Evolutionary conservation across 2,329 filamentous ascomycete species (phyloP), one percentile per base, ranked within the genome.

Genomic region (Fusarium avenaceum): DNA sequence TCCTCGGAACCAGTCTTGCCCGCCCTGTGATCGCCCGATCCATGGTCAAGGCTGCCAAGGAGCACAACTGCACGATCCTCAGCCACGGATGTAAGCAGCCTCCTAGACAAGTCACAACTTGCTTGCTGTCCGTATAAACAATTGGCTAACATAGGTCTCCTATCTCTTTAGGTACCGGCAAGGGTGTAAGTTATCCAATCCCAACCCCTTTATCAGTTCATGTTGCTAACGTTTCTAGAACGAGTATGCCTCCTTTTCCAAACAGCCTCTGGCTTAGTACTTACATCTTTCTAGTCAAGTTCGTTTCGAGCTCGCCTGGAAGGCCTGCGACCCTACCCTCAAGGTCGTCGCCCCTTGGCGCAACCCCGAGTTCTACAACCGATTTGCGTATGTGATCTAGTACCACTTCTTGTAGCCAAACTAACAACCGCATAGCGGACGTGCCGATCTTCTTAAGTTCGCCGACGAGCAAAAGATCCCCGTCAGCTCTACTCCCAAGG

Each of bases 321-420:
- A 72, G 59, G 75, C 87, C 51, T 81, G 87, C 45, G 84, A 91
- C 80, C 89, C 60, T 38, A 81, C 80, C 65, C 89, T 91, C 79
- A 87, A 90, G 80, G 86, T 92, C 74, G 89, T 93, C 75, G 90
- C 90, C 17, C 91, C 91, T 28, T 93, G 91, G 91, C 82, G 91
- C 70, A 79, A 90, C 66, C 89, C 89, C 43, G 84, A 86, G 75
- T 92, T 93, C 83, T 90, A 87, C 82, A 83, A 91, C 72, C 84
- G 85, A 65, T 93, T 92, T 85, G 84, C 78, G 76, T 57, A 22
- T 20, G 57, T 60, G 11, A 33, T 30, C 11, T 7, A 13, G 9
- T 9, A 11, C 26, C 5, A 1, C 24, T 55, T 28, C 17, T 55
- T 19, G n/a, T 13, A 32, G 22, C 6, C n/a, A 20, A 58, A 1